Evolutionary conservation across 495 filamentous ascomycete genomes (phyloP), one percentile per base, ranked within the genome.

Genomic region (Astrothelium subdiscretum): DNA sequence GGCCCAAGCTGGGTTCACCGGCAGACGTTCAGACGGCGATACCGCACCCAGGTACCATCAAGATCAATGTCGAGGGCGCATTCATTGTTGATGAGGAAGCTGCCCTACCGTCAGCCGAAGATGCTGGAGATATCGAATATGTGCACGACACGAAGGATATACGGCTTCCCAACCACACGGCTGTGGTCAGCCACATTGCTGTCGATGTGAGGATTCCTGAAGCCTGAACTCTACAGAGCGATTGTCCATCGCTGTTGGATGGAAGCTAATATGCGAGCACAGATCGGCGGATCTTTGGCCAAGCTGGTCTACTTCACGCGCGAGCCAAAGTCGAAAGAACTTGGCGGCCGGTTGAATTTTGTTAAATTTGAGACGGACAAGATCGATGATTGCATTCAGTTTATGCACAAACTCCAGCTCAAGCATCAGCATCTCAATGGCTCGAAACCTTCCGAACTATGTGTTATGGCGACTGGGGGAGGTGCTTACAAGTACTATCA

Each of bases 301-400:
- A 98, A 98, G 77, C 80, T 97, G 18, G 92, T 98, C 58, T 98
- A 97, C 77, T 97, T 97, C 75, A 91, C 91, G 4, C 88, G 88
- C 58, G 95, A 97, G 73, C 79, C 87, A 26, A 79, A 85, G 68
- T 85, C 87, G 29, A 82, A 79, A 38, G 88, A 91, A 67, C 85
- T 87, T 51, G 94, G 94, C 44, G 95, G 95, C 29, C 86, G 94
- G 27, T 79, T 98, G 22, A 95, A 95, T 73, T 98, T 98, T 69
- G 79, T 94, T 67, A 95, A 86, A 63, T 97, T 97, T 72, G 94
- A 98, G 76, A 96, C 94, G 2, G 88, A 96, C 68, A 85, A 83
- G 51, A 95, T 97, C 66, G 88, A 92, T 64, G 85, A 91, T 31
- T 94, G 92, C 75, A 85, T 98, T 58, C 83, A 90, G 62, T 95